phyloP scores from a whole-genome alignment of 331 rosid genomes.

The Dryas integrifolia region DNA sequence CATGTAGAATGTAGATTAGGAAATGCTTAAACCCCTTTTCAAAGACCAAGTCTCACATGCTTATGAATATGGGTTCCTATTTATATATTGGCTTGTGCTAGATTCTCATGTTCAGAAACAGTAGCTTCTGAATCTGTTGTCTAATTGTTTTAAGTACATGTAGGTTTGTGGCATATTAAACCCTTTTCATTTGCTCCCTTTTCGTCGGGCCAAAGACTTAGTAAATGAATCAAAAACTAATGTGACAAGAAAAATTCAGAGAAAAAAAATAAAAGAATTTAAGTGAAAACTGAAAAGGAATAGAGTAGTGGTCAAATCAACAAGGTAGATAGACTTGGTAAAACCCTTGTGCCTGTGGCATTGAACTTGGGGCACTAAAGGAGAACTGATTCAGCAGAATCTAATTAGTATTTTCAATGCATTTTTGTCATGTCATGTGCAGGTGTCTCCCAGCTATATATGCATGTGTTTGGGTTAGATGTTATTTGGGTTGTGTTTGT shows the following conservation, averaged over 20 bases:
- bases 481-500: constrained; percentile 42
- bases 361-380: constrained; percentile 19
- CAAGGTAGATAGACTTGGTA: constrained; percentile 24
- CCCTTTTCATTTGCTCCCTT: constrained; percentile 1
- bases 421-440: constrained; percentile 48
- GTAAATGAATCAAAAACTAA: not conserved
- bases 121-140: constrained; percentile 16
- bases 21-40: constrained; percentile 21
- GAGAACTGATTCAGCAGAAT: constrained; percentile 18
- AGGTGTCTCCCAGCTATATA: constrained; percentile 37
- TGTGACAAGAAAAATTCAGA: not conserved
- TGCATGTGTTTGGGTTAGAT: constrained; percentile 34
- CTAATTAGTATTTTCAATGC: constrained; percentile 19
- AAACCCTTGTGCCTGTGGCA: constrained; percentile 29
- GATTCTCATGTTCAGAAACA: constrained; percentile 33
- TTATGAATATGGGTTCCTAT: constrained; percentile 1
- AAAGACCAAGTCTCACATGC: constrained; percentile 30
- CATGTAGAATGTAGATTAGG: constrained; percentile 18
- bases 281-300: too few species aligned
- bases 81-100: constrained; percentile 10
- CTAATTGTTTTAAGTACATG: constrained; percentile 29
- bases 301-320: not conserved
- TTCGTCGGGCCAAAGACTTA: not conserved
- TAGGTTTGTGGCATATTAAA: constrained; percentile 7
- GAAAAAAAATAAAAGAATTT: too few species aligned